Base-by-base conservation (phyloP, 2,329 filamentous ascomycete species). In the Monosporascus sp. region DNA sequence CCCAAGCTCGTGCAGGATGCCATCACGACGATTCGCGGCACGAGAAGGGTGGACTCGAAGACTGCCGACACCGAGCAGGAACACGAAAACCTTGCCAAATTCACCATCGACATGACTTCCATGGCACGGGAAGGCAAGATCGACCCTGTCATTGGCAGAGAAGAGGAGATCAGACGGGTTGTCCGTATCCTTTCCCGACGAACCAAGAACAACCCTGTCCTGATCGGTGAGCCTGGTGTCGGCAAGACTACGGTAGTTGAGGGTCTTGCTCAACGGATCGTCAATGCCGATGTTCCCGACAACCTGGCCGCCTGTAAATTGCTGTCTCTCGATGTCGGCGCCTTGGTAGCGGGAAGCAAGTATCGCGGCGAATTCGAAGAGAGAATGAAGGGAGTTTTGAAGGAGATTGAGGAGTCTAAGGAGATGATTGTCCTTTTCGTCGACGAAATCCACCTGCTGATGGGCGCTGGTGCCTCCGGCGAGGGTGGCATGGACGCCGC, bases 401-500 rank as follows among this genome's bases (percentile, higher is more conserved):
- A 97, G 72, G 94, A 99, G 75, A 96, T 99, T 54, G 83, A 92
- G 62, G 87, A 96, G 53, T 90, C 91, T 50, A 95, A 94, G 70
- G 93, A 97, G 54, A 96, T 92, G 78, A 97, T 99, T 67, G 88
- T 99, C 50, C 85, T 99, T 58, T 99, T 99, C 64, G 94, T 99
- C 61, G 94, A 99, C 72, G 94, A 99, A 72, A 99, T 99, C 60
- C 94, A 99, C 75, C 81, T 99, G 58, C 85, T 99, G 57, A 99
- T 99, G 94, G 94, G 94, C 55, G 94, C 94, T 60, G 94, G 94
- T 55, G 86, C 91, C 38, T 93, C 89, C 51, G 94, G 94, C 53
- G 93, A 97, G 70, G 94, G 94, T 60, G 94, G 94, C 63, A 99
- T 99, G 94, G 94, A 99, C 68, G 94, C 94, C 49, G 94, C 94